Conservation (phyloP, 352 stramenopile species). For the Sclerospora graminicola region DNA sequence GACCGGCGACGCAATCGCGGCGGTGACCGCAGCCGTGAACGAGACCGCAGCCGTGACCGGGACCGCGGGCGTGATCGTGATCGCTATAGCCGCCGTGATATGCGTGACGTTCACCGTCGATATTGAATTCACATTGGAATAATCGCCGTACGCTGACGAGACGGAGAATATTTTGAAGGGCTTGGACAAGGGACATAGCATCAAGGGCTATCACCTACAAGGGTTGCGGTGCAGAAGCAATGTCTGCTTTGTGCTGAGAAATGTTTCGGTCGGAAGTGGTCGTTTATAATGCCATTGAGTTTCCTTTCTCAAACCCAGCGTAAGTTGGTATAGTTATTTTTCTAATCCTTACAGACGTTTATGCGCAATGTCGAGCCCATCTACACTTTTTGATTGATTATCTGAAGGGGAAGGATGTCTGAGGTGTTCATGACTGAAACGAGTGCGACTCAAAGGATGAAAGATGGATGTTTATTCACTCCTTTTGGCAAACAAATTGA, state of each 20-base stretch:
- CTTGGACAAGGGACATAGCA: constrained; percentile 8
- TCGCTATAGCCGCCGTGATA: constrained; percentile 38
- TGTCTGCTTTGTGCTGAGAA: too few relatives aligned
- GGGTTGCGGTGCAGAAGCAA: too few relatives aligned
- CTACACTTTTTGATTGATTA: too few relatives aligned
- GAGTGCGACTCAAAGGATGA: too few relatives aligned
- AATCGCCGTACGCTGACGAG: background rate
- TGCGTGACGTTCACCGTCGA: constrained; percentile 31
- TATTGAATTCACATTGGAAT: constrained; percentile 11
- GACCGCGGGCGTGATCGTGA: constrained; percentile 40
- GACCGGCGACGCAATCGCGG: constrained; percentile 33
- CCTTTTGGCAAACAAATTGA: background rate
- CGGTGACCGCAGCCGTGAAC: constrained; percentile 27
- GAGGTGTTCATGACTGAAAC: too few relatives aligned
- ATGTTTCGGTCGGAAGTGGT: too few relatives aligned
- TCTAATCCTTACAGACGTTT: too few relatives aligned
- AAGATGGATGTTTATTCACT: background rate
- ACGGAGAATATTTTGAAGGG: background rate
- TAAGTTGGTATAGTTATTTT: too few relatives aligned
- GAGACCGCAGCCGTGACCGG: constrained; percentile 36
- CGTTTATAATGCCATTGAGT: too few relatives aligned
- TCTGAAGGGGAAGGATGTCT: too few relatives aligned
- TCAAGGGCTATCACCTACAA: constrained; percentile 1
- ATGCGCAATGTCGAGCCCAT: too few relatives aligned
- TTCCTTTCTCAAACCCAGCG: too few relatives aligned